Base-by-base conservation (phyloP, 176 grass and related monocot genomes). In the Oryza meridionalis region DNA sequence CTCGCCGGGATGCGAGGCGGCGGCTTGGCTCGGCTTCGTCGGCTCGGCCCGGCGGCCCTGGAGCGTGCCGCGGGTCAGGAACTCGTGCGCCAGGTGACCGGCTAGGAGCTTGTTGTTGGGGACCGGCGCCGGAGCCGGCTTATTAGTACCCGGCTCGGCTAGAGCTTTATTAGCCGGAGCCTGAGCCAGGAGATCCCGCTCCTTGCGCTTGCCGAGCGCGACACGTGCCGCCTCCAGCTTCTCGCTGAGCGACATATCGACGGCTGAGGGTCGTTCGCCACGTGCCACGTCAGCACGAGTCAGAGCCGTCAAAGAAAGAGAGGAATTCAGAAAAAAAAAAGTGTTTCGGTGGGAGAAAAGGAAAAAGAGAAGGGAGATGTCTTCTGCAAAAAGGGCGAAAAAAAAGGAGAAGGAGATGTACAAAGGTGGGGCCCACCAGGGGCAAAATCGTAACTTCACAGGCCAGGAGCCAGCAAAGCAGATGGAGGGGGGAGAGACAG, bases 21-120 rank as follows among this genome's bases (percentile, higher is more conserved):
- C 49, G 2, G 53, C 19, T 58, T 58, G 53, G 19, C 53, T 58
- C 53, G 7, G 53, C 53, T 58, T 58, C 53, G 53, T 35, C 37
- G 90, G 78, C 47, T 89, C 84, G 66, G 86, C 65, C 27, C 78
- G 87, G 22, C 72, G 85, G 15, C 96, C 91, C 3, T 95, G 80
- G 14, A 98, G 73, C 33, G 91, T 95, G 25, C 96, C 89, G 67
- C 45, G 71, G 50, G 85, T 83, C 77, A 95, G 89, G 83, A 90
- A 94, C 85, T 98, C 96, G 78, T 95, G 92, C 44, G 96, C 96
- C 46, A 98, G 82, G 73, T 85, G 77, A 14, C 91, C 96, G 51
- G 93, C 96, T 11, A 95, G 75, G 21, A 98, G 85, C 89, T 90
- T 87, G 85, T 85, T 91, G 58, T 32, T 72, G 49, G 27, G 15